Conservation (phyloP, 768 basidiomycete genomes). For the Cystobasidium ongulense region DNA sequence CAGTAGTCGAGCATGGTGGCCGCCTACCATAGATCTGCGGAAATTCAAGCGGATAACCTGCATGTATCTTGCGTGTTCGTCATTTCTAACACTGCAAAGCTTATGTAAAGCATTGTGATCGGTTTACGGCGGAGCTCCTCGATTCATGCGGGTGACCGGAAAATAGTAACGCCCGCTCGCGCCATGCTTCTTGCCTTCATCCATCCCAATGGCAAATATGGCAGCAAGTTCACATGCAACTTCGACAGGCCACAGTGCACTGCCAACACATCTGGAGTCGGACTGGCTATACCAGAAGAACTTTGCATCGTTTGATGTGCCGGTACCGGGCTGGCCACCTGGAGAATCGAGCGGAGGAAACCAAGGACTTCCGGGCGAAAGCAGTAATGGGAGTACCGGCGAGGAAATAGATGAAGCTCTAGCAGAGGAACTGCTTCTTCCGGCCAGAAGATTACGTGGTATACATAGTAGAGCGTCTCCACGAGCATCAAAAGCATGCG, state of each 20-base stretch:
- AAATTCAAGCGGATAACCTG: too few species aligned
- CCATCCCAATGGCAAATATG: not conserved
- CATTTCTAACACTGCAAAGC: too few species aligned
- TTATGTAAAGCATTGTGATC: too few species aligned
- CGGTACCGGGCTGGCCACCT: not conserved
- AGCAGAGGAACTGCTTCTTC: not conserved
- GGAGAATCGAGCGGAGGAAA: not conserved
- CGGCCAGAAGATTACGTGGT: not conserved
- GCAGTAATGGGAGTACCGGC: not conserved
- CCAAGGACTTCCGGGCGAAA: not conserved
- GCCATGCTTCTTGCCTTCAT: not conserved
- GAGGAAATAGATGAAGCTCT: not conserved
- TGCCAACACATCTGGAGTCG: not conserved
- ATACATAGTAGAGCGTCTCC: not conserved
- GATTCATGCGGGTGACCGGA: not conserved
- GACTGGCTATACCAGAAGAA: not conserved
- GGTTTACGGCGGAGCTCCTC: not conserved
- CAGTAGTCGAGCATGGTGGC: too few species aligned
- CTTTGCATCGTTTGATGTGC: not conserved
- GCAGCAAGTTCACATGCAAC: not conserved
- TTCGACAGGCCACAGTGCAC: not conserved
- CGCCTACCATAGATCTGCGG: too few species aligned
- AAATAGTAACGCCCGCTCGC: not conserved
- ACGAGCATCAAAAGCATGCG: slow-evolving; percentile 11
- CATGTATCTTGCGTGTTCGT: too few species aligned